These are phyloP conservation scores for Dioscorea alata DNA, from an alignment of 106 monocot species.

Conservation along the genomic window DNA sequence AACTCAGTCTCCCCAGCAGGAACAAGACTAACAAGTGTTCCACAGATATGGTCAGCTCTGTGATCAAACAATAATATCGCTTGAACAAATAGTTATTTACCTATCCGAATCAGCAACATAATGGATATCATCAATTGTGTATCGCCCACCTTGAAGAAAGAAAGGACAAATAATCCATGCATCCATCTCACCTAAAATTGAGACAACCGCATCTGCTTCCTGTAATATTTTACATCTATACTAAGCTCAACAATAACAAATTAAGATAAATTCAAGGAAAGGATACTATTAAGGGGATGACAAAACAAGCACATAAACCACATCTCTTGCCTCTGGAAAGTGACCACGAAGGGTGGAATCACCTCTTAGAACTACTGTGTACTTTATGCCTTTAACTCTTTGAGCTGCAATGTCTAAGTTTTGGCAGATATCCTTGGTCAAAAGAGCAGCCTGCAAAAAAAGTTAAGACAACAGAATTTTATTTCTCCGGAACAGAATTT, in stretches of 20 bases:
- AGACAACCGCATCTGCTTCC: constrained; percentile 94
- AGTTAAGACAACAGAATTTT: neutral
- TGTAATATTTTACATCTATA: constrained; percentile 14
- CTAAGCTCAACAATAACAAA: no score
- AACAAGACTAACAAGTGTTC: constrained; percentile 50
- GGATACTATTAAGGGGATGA: no score
- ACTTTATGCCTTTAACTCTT: constrained; percentile 47
- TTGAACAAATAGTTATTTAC: constrained; percentile 14
- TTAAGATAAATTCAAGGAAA: no score
- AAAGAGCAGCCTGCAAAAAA: constrained; percentile 49
- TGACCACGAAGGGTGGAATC: constrained; percentile 99
- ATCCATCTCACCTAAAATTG: constrained; percentile 94
- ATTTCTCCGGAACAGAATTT: neutral
- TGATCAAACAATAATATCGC: neutral
- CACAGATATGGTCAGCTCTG: neutral
- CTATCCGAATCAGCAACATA: constrained; percentile 90
- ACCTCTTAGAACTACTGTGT: constrained; percentile 87
- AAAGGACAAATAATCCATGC: constrained; percentile 98
- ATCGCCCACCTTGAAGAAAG: constrained; percentile 94
- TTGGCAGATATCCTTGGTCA: constrained; percentile 81
- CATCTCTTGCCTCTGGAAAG: constrained; percentile 76
- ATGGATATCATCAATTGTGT: constrained; percentile 85
- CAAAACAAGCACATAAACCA: neutral
- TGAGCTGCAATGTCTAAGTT: constrained; percentile 83
- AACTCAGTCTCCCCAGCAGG: constrained; percentile 97